Base-by-base conservation (phyloP, 345 rosid species). In the Linum lewisii region DNA sequence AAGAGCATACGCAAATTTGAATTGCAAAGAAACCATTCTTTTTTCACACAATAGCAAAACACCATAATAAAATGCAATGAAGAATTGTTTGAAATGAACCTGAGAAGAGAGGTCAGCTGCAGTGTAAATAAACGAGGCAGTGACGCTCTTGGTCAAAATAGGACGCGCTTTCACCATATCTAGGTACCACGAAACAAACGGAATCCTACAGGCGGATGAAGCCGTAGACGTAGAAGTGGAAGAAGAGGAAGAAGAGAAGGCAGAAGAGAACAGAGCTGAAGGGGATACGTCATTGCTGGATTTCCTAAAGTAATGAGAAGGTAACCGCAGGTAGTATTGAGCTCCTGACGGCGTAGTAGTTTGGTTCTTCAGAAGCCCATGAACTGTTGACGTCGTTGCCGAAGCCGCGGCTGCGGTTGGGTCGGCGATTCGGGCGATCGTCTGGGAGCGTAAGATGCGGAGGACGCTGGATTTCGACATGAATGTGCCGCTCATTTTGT, bases 91-190 rank as follows among this genome's bases (percentile, higher is more conserved):
- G 7, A 29, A 29, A 29, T 29, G 37, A 34, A 86, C 99, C 99
- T 93, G 99, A 58, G 99, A 83, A 16, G 99, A 83, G 64, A 89
- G 67, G 70, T 87, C 99, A 34, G 99, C 95, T 9, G 97, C 96
- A 8, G 73, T 64, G 72, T 89, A 93, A 66, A 87, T 84, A 62
- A 84, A 73, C 29, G 90, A 72, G 7, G 82, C 72, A 0, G 97
- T 85, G 60, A 78, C 51, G 44, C 92, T 83, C 76, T 93, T 93
- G 0, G 97, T 87, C 13, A 89, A 57, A 74, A 93, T 64, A 29
- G 99, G 97, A 23, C 90, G 59, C 0, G 97, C 74, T 78, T 89
- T 82, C 22, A 93, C 78, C 97, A 87, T 82, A 11, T 78, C 82
- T 77, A 93, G 64, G 69, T 93, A 87, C 99, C 97, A 89, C 0